phyloP scores from a whole-genome alignment of 768 basidiomycete species.

The Macrolepiota fuliginosa region DNA sequence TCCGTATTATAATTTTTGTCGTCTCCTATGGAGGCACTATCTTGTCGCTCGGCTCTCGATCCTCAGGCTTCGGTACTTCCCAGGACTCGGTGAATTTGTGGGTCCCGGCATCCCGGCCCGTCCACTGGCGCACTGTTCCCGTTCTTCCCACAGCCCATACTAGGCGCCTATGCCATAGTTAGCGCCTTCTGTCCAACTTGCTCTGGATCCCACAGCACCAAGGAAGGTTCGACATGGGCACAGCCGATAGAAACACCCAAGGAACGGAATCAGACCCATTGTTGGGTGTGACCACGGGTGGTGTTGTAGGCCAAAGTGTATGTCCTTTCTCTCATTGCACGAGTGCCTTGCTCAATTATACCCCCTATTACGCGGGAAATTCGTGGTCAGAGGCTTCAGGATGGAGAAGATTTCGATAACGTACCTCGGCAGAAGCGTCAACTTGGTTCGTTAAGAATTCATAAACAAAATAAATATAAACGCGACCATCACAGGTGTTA shows the following conservation, averaged over 20 bases:
- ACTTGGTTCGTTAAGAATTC: conserved; percentile 39
- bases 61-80: too few species aligned
- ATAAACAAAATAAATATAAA: background rate
- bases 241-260: background rate
- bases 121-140: too few species aligned
- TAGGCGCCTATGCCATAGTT: background rate
- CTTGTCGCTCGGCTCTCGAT: too few species aligned
- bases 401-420: conserved; percentile 42
- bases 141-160: too few species aligned
- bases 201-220: background rate
- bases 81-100: too few species aligned
- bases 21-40: too few species aligned
- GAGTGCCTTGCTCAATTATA: background rate
- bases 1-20: too few species aligned
- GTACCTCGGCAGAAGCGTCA: conserved; percentile 47
- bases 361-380: background rate
- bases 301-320: conserved; percentile 14
- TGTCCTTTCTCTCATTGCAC: background rate
- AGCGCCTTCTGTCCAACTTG: background rate
- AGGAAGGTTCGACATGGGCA: background rate
- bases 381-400: conserved; percentile 10
- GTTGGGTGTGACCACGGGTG: background rate
- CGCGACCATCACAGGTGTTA: conserved; percentile 30
- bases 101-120: too few species aligned
- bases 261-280: conserved; percentile 4